Evolutionary conservation across 306 rosid genomes (phyloP).

Genomic region (Medicago truncatula): MtrunA17r5.0-ANR NC_053042.1:20536001-20536500

Average conservation of each 20-base stretch:
- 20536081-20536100: constrained; percentile 8
- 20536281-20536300: constrained; percentile 51
- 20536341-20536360: constrained; percentile 62
- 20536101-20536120: constrained; percentile 12
- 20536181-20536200: neutral
- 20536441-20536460: neutral
- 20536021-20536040: neutral
- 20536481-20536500: constrained; percentile 11
- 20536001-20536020: neutral
- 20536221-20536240: constrained; percentile 48
- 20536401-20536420: neutral
- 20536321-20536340: constrained; percentile 55
- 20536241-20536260: constrained; percentile 55
- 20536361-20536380: neutral
- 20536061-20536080: neutral
- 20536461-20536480: neutral
- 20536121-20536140: neutral
- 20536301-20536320: constrained; percentile 54
- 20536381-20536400: constrained; percentile 3
- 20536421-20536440: constrained; percentile 6
- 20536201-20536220: neutral
- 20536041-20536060: neutral
- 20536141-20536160: too few species aligned
- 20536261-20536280: constrained; percentile 57
- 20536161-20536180: too few species aligned